Evolutionary conservation across 1,284 basidiomycete genomes (phyloP).

Genomic region (Naganishia cerealis): DNA sequence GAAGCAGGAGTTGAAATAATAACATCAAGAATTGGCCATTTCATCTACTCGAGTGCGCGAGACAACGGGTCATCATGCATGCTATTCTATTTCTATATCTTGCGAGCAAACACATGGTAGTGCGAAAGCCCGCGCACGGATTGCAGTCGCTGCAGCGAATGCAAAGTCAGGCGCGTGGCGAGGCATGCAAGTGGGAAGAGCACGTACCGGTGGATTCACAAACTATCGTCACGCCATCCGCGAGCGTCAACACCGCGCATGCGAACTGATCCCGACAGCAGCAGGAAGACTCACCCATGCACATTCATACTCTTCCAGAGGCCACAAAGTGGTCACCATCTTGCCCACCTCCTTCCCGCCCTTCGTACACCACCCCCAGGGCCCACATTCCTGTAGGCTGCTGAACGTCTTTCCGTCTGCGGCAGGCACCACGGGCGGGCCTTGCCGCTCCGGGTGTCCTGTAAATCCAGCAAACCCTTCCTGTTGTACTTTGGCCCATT

Average conservation of each 20-base stretch:
- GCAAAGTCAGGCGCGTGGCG: neutral
- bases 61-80: too few relatives aligned
- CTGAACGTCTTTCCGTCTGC: slow-evolving; percentile 44
- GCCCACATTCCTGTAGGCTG: slow-evolving; percentile 38
- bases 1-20: too few relatives aligned
- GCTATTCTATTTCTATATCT: neutral
- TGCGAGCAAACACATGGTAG: slow-evolving; percentile 51
- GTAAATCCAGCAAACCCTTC: slow-evolving; percentile 52
- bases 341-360: slow-evolving; percentile 45
- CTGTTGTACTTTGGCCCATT: slow-evolving; percentile 47
- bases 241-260: neutral
- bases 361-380: slow-evolving; percentile 32
- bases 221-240: slow-evolving; percentile 32
- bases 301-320: slow-evolving; percentile 51
- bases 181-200: neutral
- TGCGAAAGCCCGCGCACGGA: slow-evolving; percentile 50
- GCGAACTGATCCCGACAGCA: neutral
- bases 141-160: slow-evolving; percentile 43
- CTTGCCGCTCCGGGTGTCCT: slow-evolving; percentile 40
- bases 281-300: slow-evolving; percentile 45
- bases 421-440: slow-evolving; percentile 43
- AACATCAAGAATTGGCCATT: too few relatives aligned
- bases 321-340: slow-evolving; percentile 51
- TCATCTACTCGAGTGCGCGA: too few relatives aligned
- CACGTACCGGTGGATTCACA: slow-evolving; percentile 40